Conservation (phyloP, 2,329 filamentous ascomycete genomes). For the Elsinoe fawcettii region DNA sequence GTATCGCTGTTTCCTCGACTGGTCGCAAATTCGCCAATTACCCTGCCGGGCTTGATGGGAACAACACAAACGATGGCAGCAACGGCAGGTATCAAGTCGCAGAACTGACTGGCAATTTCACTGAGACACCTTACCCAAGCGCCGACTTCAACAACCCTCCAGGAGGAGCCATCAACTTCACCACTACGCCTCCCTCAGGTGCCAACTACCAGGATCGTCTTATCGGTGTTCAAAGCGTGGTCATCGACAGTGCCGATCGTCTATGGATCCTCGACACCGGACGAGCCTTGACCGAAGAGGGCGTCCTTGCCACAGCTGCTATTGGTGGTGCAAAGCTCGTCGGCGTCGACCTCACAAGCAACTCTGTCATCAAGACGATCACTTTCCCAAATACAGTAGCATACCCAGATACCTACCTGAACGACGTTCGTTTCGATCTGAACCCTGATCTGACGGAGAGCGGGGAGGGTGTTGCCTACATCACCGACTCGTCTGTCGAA, state of each 20-base stretch:
- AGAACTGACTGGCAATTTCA: constrained; percentile 38
- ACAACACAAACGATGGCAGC: constrained; percentile 37
- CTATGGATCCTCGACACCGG: constrained; percentile 50
- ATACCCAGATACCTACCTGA: constrained; percentile 44
- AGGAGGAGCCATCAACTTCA: constrained; percentile 45
- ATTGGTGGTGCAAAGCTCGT: constrained; percentile 47
- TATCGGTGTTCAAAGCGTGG: constrained; percentile 46
- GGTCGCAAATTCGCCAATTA: constrained; percentile 49
- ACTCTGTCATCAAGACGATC: constrained; percentile 45
- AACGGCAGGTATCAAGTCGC: constrained; percentile 43
- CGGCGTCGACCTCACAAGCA: constrained; percentile 39
- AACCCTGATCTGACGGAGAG: constrained; percentile 33
- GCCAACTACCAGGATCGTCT: constrained; percentile 44
- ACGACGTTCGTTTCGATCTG: constrained; percentile 50
- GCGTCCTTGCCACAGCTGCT: constrained; percentile 37
- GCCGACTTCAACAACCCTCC: constrained; percentile 42
- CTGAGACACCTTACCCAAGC: constrained; percentile 38
- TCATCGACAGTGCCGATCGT: constrained; percentile 43
- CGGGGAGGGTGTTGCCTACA: constrained; percentile 45
- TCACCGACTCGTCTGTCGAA: constrained; percentile 44
- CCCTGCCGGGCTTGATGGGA: constrained; percentile 41
- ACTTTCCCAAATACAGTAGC: constrained; percentile 42
- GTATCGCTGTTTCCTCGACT: constrained; percentile 44
- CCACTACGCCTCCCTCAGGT: constrained; percentile 38
- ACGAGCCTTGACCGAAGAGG: constrained; percentile 36